Evolutionary conservation across 371 early-diverging fungal species (phyloP), one percentile per base, ranked within the genome.

Genomic region (Conidiobolus incongruus): DNA sequence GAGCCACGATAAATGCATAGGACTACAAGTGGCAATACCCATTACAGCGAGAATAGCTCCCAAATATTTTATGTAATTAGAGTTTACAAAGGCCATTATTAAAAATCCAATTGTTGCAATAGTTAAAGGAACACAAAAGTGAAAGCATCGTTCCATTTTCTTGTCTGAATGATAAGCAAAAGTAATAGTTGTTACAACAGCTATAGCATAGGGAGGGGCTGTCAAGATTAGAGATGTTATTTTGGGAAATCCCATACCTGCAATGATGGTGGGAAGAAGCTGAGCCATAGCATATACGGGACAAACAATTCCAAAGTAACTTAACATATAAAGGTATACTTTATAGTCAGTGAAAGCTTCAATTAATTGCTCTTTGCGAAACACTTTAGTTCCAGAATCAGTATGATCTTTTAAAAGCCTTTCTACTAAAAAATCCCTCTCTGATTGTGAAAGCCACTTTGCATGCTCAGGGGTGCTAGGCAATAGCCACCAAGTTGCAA

Each of bases 101-200:
- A 68, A 60, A 55, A 76, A 76, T 4, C 80, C 78, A 16, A 75
- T 44, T 38, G 62, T 61, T 8, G 73, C 74, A 11, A 80, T 5
- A 32, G 60, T 38, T 2, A 65, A 66, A 15, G 75, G 67, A 20
- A 62, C 40, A 2, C 70, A 66, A n/a, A 44, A 35, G 43, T 49
- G 52, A 32, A 40, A 12, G 6, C 52, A 46, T 20, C 55, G 55
- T 12, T 47, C 13, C 31, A 30, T 30, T 38, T 2, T 60, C 61
- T n/a, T n/a, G n/a, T n/a, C n/a, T n/a, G n/a, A n/a, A n/a, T n/a
- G n/a, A n/a, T n/a, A n/a, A n/a, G n/a, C 11, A 53, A 40, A 22
- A 7, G 8, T 8, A 13, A 7, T 8, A 13, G 31, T 8, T 30
- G 31, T 30, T 30, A 13, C 31, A 30, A 13, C 7, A 11, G 73